These are phyloP conservation scores for Heliosperma pusillum DNA, from an alignment of 148 eudicot genomes.

Conservation along the genomic window DNA sequence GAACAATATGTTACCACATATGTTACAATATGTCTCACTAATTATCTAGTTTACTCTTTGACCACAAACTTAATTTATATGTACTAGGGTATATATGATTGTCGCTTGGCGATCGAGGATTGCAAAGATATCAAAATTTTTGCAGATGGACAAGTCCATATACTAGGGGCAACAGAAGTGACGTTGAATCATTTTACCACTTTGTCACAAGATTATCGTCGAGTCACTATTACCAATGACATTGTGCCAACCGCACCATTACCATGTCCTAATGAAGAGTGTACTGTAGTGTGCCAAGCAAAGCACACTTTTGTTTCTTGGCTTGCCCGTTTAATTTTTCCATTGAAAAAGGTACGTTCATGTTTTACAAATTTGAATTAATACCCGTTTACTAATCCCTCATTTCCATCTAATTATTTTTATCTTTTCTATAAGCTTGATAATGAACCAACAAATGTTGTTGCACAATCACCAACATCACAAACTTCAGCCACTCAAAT, in stretches of 20 bases:
- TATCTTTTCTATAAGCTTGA: background rate
- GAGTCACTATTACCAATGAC: background rate
- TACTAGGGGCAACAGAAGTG: no score
- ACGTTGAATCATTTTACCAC: no score
- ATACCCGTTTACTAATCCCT: background rate
- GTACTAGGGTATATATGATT: no score
- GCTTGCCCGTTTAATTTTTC: background rate
- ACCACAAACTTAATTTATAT: no score
- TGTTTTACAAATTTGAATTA: background rate
- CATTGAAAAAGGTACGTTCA: background rate
- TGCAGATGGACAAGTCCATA: no score
- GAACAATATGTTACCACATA: no score
- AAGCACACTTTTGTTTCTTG: background rate
- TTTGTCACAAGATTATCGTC: no score
- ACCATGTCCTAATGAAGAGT: constrained; percentile 5
- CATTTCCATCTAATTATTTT: background rate
- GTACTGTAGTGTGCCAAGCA: constrained; percentile 3
- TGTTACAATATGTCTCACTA: no score
- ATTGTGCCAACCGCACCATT: background rate
- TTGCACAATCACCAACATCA: background rate
- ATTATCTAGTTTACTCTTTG: no score
- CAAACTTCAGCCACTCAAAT: background rate
- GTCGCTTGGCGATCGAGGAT: no score
- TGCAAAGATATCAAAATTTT: no score
- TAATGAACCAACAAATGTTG: background rate